Evolutionary conservation across 1,284 basidiomycete genomes (phyloP), one percentile per base, ranked within the genome.

Genomic region (Flammula alnicola): DNA sequence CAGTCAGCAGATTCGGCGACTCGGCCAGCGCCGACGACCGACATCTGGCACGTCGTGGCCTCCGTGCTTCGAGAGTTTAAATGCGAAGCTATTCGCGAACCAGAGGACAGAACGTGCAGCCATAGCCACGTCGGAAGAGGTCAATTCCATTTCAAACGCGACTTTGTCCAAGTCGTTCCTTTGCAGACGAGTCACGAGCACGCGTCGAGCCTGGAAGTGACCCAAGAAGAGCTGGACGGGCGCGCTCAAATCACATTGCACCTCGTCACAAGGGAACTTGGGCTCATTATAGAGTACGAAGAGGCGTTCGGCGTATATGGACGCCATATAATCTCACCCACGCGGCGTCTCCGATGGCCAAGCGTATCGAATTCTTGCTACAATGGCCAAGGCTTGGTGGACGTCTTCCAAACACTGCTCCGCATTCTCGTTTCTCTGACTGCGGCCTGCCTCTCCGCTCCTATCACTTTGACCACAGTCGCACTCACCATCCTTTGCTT

Each of bases 401-500:
- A 31, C 14, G 10, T 47, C 6, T 16, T 48, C 20, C 40, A 49
- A 27, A n/a, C 29, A 9, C 31, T 57, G 2, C 39, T 57, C 10
- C 42, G 32, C 30, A 11, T 63, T 33, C 33, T 55, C 7, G 40
- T 51, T 10, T 49, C 59, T 9, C 41, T 66, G 5, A 47, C 60
- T 11, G 51, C 58, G 22, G 50, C 51, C 16, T 68, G 60, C 47
- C 16, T 75, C 37, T 66, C 68, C 6, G 50, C 73, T 38, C 68
- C 71, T n/a, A 46, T 73, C 44, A 67, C 71, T 9, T 59, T 71
- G 30, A 56, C 68, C 9, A 70, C 68, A 16, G 37, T 74, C 17
- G 58, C 67, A 32, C 54, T 73, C 32, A 71, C 68, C 19, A 57
- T 75, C 39, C 49, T 73, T 22, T 74, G 70, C 54, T 76, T 68